These are phyloP conservation scores for Jaltomata sinuosa DNA, from an alignment of 257 asterid species.

Conservation along the genomic window DNA sequence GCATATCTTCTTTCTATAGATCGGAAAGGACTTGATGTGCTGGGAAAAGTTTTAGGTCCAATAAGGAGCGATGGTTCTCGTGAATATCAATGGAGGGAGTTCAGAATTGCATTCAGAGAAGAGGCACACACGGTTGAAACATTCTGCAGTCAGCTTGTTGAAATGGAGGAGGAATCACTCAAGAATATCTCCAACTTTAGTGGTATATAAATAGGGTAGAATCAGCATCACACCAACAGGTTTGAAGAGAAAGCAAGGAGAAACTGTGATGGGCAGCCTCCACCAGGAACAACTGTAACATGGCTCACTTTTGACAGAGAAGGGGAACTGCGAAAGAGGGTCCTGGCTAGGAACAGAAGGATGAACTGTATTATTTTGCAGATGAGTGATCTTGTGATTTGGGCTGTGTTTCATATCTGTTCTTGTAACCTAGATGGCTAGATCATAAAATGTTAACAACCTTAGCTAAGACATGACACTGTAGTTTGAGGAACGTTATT, in stretches of 20 bases:
- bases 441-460: background rate
- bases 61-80: conserved; percentile 43
- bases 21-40: conserved; percentile 72
- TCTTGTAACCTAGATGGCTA: background rate
- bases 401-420: background rate
- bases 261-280: background rate
- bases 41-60: conserved; percentile 58
- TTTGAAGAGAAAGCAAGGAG: background rate
- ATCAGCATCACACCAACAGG: background rate
- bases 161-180: conserved; percentile 87
- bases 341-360: background rate
- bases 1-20: conserved; percentile 70
- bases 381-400: background rate
- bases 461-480: background rate
- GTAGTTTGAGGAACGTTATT: background rate
- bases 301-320: background rate
- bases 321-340: background rate
- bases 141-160: conserved; percentile 57
- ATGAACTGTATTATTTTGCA: background rate
- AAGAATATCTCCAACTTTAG: conserved; percentile 39
- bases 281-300: background rate
- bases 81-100: conserved; percentile 74
- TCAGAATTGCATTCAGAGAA: conserved; percentile 45
- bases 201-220: conserved; percentile 40
- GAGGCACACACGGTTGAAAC: conserved; percentile 50